Percentiles rank a stretch among this genome's conserved stretches.
Evolutionary conservation across 306 rosid species (phyloP).

Genomic region (Inga leiocalycina): DNA sequence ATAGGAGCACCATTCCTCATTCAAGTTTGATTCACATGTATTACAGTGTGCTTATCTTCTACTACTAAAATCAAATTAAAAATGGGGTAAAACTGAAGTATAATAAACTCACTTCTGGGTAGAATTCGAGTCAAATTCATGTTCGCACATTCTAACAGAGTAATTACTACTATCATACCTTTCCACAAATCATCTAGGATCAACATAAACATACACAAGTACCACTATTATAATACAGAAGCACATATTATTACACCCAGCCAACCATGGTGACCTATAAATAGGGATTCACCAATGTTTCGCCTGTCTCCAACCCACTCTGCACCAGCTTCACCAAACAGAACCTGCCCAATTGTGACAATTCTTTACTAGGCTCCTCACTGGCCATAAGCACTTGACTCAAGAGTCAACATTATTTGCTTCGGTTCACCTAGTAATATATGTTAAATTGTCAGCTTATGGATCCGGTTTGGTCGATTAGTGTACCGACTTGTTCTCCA

Average conservation of each 20-base stretch:
- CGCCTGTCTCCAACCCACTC: background rate
- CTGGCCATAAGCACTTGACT: conserved; percentile 13
- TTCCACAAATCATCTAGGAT: background rate
- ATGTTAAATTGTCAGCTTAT: conserved; percentile 43
- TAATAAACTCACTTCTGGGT: background rate
- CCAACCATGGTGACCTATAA: background rate
- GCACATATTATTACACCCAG: conserved; percentile 2
- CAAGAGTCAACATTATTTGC: conserved; percentile 1
- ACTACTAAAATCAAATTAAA: background rate
- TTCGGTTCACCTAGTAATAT: conserved; percentile 23
- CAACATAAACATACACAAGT: background rate
- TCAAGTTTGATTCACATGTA: too few relatives aligned
- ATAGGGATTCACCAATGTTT: background rate
- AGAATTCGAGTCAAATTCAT: conserved; percentile 1
- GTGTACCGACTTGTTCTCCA: conserved; percentile 71
- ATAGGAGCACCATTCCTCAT: too few relatives aligned
- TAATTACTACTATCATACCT: background rate
- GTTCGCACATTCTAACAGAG: background rate
- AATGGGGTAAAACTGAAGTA: background rate
- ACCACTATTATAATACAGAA: background rate
- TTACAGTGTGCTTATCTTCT: background rate
- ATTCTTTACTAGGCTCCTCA: conserved; percentile 13
- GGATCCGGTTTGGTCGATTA: conserved; percentile 66
- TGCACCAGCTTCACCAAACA: background rate
- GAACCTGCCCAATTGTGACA: conserved; percentile 7